Conservation (phyloP, 1,284 basidiomycete species). For the Ceratobasidium sp. region DNA sequence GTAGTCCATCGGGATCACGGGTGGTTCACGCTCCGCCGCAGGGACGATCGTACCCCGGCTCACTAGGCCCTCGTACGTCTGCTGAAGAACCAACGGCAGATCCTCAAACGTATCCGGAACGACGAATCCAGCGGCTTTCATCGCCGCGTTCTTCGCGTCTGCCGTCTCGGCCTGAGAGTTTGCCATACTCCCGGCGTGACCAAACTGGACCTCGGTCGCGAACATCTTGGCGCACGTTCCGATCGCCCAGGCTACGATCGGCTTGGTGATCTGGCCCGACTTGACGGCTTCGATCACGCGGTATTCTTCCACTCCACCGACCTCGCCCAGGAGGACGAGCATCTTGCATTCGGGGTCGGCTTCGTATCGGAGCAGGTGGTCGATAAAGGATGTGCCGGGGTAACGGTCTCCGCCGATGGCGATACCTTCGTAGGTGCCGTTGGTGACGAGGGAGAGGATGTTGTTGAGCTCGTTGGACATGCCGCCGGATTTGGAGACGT, state of each 20-base stretch:
- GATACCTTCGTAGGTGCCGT: conserved; percentile 99
- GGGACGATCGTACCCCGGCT: conserved; percentile 77
- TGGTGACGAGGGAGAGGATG: conserved; percentile 96
- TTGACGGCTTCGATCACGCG: conserved; percentile 99
- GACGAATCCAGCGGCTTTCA: conserved; percentile 95
- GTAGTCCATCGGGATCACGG: conserved; percentile 99
- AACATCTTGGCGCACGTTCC: conserved; percentile 99
- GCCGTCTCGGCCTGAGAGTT: conserved; percentile 98
- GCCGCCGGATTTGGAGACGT: conserved; percentile 99
- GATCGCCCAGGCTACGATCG: conserved; percentile 99
- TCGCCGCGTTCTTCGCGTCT: conserved; percentile 96
- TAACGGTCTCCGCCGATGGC: conserved; percentile 99
- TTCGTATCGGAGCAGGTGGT: conserved; percentile 95
- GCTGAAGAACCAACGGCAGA: conserved; percentile 86
- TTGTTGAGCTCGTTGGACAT: conserved; percentile 99
- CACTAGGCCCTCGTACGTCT: conserved; percentile 90
- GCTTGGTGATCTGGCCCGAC: conserved; percentile 94
- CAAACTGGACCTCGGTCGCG: conserved; percentile 98
- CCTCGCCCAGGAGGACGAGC: conserved; percentile 98
- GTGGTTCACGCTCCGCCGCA: conserved; percentile 88
- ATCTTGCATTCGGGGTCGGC: conserved; percentile 98
- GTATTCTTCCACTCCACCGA: conserved; percentile 99
- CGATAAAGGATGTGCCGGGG: conserved; percentile 98
- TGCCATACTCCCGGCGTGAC: conserved; percentile 98
- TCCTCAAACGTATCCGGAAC: conserved; percentile 99